Evolutionary conservation across 768 basidiomycete genomes (phyloP).

Genomic region (Tricholoma furcatifolium): DNA sequence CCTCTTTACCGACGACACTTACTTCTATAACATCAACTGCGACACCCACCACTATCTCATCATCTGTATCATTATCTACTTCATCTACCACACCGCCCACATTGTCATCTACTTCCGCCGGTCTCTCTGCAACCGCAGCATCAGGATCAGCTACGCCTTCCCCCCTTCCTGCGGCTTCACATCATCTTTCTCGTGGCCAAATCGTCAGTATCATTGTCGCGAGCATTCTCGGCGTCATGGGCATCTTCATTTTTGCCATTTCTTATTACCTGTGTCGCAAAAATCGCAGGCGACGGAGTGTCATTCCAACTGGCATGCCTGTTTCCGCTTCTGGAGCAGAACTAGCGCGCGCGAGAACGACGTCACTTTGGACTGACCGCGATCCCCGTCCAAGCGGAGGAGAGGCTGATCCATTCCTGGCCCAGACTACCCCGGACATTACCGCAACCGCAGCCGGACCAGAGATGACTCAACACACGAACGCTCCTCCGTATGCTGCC

Average conservation of each 20-base stretch:
- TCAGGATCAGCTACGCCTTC: slow-evolving; percentile 10
- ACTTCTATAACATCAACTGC: slow-evolving; percentile 27
- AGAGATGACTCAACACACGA: slow-evolving; percentile 24
- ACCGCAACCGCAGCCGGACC: slow-evolving; percentile 6
- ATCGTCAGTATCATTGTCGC: slow-evolving; percentile 60
- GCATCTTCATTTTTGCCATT: slow-evolving; percentile 53
- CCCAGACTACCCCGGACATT: slow-evolving; percentile 26
- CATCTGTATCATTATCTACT: slow-evolving; percentile 25
- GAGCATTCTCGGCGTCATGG: slow-evolving; percentile 56
- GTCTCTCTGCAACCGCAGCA: slow-evolving; percentile 4
- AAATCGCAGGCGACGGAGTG: slow-evolving; percentile 40
- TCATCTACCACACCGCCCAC: slow-evolving; percentile 18
- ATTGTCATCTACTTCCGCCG: slow-evolving; percentile 25
- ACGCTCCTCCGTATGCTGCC: slow-evolving; percentile 24
- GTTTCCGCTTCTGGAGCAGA: too few species aligned
- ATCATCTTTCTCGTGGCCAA: slow-evolving; percentile 35
- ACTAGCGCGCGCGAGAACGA: slow-evolving; percentile 24
- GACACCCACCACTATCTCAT: slow-evolving; percentile 29
- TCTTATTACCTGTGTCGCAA: slow-evolving; percentile 46
- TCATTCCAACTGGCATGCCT: slow-evolving; percentile 13
- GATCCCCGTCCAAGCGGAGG: slow-evolving; percentile 70
- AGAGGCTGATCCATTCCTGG: slow-evolving; percentile 66
- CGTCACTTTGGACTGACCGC: slow-evolving; percentile 52
- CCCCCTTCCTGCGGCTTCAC: slow-evolving; percentile 5
- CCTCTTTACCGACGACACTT: slow-evolving; percentile 24